Evolutionary conservation across 805 yeast genomes (phyloP), one percentile per base, ranked within the genome.

Genomic region (Ogataea chonburiensis): DNA sequence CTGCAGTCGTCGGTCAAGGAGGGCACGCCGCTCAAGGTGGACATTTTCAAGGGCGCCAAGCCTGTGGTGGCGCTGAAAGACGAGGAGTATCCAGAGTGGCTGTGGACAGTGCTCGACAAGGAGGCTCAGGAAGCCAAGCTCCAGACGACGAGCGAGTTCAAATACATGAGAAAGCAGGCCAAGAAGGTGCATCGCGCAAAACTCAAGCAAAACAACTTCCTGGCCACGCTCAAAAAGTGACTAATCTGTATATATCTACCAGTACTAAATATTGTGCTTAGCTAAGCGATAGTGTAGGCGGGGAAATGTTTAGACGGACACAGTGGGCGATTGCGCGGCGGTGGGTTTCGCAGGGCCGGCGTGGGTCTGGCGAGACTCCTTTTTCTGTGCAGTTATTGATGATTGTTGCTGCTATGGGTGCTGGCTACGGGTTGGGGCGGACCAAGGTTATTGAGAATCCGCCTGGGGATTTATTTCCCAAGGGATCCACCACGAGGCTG

Each of bases 1-100:
- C 36, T 55, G 5, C 50, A 61, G 46, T 77, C 81, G 7, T 70
- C 78, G 36, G 75, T 89, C 57, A 61, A 71, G 48, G 81, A 85
- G 34, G 88, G 98, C 42, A 82, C 93, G 0, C 68, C 73, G 7
- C 66, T 85, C 43, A 81, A 81, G 46, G 64, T 88, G 52, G 83
- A 84, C 50, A 71, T 91, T 28, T 75, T 75, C 55, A 88, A 87
- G 55, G 70, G 72, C 23, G 94, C 91, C n/a, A 77, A 81, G 42
- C 96, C 88, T 50, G 87, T 94, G 7, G 79, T 86, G 5, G 98
- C 98, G 2, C 61, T 83, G 37, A 86, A 82, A 43, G 98, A 93
- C 58, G 68, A 68, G 24, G 95, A 89, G 52, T 91, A 91, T 56
- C 98, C 98, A 5, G 85, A 73, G 28, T 91, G 98, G 98, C 70